Evolutionary conservation across 148 eudicot species (phyloP), one percentile per base, ranked within the genome.

Genomic region (Camellia lanceoleosa): DNA sequence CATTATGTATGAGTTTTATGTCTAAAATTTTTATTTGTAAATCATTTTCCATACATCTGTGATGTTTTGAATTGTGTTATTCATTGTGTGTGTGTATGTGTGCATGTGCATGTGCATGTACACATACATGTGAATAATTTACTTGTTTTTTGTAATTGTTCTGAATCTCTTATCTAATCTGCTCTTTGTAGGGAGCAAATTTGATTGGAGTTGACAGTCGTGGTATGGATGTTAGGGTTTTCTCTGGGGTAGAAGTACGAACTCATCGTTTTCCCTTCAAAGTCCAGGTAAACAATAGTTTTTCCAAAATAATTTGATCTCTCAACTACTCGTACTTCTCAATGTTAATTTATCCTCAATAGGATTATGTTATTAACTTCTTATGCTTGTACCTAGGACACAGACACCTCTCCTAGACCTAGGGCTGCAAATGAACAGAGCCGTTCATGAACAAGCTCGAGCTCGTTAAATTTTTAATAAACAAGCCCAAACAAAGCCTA

Each of bases 201-300:
- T 72, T 89, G 74, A 87, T 89, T 71, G 89, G 91, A 83, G 88
- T 89, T 20, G 91, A 89, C 78, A 85, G 89, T 76, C 89, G 85
- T 78, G 91, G 91, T 71, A 83, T 89, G 83, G 91, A 89, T 73
- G 89, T 89, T 71, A 81, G 89, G 68, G 82, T 85, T 71, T 83
- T 76, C 54, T 73, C 81, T 1, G 89, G 91, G 16, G 38, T 74
- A 74, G 89, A 89, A 89, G 87, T 89, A 66, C 74, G 81, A 60
- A 89, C 91, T 2, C 85, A 81, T 75, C 89, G 91, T 41, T 89
- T 89, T 77, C 83, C 91, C 61, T 89, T 89, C 80, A 89, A 87
- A 87, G 81, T 69, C 78, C 83, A 78, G 87, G 89, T 89, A 74
- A 78, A 85, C 49, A 67, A 44, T 47, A 67, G 38, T 30, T 30